Conservation (phyloP, 371 early-diverging fungal genomes). For the Mortierella sp. region DNA sequence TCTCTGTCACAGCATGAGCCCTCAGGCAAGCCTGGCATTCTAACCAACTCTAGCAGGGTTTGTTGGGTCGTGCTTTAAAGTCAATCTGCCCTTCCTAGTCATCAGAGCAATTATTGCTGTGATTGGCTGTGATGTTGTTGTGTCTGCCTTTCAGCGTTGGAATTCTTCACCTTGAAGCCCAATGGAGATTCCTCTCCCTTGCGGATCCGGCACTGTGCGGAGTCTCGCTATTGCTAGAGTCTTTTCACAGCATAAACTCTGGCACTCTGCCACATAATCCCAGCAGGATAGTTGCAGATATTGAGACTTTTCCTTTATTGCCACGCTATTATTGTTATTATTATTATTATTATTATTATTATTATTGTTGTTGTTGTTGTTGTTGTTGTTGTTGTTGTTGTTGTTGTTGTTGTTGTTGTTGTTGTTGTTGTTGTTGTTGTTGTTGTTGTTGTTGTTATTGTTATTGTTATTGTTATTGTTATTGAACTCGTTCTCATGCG, state of each 20-base stretch:
- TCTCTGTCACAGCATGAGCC: slow-evolving; percentile 12
- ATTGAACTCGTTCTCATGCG: too few species aligned
- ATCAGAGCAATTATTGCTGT: slow-evolving; percentile 10
- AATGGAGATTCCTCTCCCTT: too few species aligned
- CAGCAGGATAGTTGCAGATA: slow-evolving; percentile 7
- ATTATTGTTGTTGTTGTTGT: too few species aligned
- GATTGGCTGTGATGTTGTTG: slow-evolving; percentile 5
- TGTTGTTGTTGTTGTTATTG: too few species aligned
- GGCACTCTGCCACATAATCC: slow-evolving; percentile 11
- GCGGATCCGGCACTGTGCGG: slow-evolving; percentile 8
- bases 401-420: too few species aligned
- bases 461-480: too few species aligned
- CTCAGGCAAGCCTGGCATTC: slow-evolving; percentile 12
- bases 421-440: too few species aligned
- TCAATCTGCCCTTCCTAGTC: slow-evolving; percentile 11
- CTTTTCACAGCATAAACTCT: slow-evolving; percentile 7
- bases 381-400: too few species aligned
- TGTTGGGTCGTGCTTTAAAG: slow-evolving; percentile 12
- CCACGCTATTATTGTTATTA: not conserved
- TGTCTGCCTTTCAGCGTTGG: slow-evolving; percentile 8
- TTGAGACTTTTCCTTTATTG: slow-evolving; percentile 9
- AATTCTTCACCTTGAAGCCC: not conserved
- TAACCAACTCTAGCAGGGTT: slow-evolving; percentile 3
- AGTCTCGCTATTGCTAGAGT: slow-evolving; percentile 8
- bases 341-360: too few species aligned